Percentiles rank a stretch among this genome's conserved stretches.
phyloP scores from a whole-genome alignment of 176 grass and related monocot species.

The Ampelocalamus luodianensis region DNA sequence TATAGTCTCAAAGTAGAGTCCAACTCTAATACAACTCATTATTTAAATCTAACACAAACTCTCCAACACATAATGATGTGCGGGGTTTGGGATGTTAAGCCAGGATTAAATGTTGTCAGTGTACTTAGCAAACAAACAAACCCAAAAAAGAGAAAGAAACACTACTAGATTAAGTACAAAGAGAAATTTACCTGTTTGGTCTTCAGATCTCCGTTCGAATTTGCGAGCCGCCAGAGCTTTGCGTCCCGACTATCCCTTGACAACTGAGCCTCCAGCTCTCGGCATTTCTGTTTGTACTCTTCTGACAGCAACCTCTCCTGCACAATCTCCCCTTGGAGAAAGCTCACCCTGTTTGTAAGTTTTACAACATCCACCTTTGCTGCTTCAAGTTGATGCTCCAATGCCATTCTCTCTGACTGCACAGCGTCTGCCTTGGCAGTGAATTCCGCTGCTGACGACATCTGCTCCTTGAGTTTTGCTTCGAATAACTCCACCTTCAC shows the following conservation, averaged over 20 bases:
- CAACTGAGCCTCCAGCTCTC: conserved; percentile 63
- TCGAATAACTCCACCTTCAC: conserved; percentile 62
- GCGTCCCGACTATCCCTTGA: conserved; percentile 58
- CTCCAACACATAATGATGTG: no score
- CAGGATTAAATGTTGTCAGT: conserved; percentile 21
- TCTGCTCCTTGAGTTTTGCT: conserved; percentile 62
- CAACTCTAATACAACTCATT: no score
- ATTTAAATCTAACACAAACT: no score
- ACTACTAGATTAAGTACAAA: neutral
- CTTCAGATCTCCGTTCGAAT: conserved; percentile 73
- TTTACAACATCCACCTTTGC: conserved; percentile 56
- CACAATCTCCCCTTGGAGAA: conserved; percentile 66
- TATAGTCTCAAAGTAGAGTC: no score
- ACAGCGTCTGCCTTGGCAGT: conserved; percentile 52
- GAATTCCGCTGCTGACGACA: conserved; percentile 48
- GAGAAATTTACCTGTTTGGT: conserved; percentile 70
- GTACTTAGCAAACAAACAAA: neutral
- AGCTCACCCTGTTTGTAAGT: conserved; percentile 60
- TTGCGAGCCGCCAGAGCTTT: conserved; percentile 54
- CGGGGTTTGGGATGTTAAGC: neutral
- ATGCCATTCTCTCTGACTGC: conserved; percentile 56
- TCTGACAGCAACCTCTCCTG: conserved; percentile 68
- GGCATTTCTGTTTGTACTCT: conserved; percentile 64
- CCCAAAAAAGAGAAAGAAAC: neutral
- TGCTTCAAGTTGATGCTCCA: conserved; percentile 63